phyloP scores from a whole-genome alignment of 768 basidiomycete genomes.

The Mycena latifolia region DNA sequence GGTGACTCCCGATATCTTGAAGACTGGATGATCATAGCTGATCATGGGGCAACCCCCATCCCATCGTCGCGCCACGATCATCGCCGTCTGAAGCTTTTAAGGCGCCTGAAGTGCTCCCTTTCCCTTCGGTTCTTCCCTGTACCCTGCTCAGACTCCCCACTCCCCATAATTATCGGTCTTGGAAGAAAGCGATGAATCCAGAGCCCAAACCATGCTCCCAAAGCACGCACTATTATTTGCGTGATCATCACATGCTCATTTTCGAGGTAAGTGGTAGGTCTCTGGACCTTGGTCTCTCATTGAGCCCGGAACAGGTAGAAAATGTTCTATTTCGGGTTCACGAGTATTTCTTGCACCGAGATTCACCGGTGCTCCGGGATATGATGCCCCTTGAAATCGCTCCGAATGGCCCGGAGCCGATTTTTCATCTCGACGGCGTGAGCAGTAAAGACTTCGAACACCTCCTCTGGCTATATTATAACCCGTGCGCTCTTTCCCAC shows the following conservation, averaged over 20 bases:
- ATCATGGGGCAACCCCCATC: slow-evolving; percentile 25
- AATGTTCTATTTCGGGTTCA: slow-evolving; percentile 50
- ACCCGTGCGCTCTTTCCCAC: slow-evolving; percentile 21
- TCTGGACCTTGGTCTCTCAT: neutral
- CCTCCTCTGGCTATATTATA: slow-evolving; percentile 37
- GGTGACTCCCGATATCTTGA: slow-evolving; percentile 10
- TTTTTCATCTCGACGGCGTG: slow-evolving; percentile 37
- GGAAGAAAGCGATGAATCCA: slow-evolving; percentile 18
- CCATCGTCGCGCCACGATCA: slow-evolving; percentile 30
- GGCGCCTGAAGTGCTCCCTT: neutral
- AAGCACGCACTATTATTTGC: slow-evolving; percentile 35
- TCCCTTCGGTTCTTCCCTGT: neutral
- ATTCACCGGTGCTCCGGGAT: slow-evolving; percentile 51
- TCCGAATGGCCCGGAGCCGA: slow-evolving; percentile 34
- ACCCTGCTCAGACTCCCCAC: neutral
- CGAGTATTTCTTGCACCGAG: slow-evolving; percentile 50
- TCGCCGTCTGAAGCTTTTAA: slow-evolving; percentile 11
- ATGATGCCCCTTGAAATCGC: slow-evolving; percentile 42
- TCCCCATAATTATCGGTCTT: too few species aligned
- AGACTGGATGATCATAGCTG: slow-evolving; percentile 24
- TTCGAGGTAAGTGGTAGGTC: slow-evolving; percentile 20
- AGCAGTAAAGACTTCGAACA: slow-evolving; percentile 37
- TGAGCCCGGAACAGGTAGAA: slow-evolving; percentile 44
- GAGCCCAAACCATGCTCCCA: slow-evolving; percentile 30
- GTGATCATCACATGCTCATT: slow-evolving; percentile 36